Evolutionary conservation across 345 rosid species (phyloP).

Genomic region (Pugionium cornutum): DNA sequence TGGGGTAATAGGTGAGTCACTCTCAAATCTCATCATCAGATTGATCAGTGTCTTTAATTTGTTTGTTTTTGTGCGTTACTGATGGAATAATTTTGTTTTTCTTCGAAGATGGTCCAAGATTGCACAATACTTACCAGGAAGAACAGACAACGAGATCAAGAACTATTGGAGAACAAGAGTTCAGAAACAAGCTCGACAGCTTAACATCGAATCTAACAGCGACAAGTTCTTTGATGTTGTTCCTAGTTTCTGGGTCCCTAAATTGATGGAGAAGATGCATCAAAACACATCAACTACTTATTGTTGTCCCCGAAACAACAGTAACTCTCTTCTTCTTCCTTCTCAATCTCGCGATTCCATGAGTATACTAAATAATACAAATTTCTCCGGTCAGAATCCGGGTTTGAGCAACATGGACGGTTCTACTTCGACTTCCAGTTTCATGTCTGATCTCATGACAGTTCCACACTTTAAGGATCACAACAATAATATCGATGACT

Average conservation of each 20-base stretch:
- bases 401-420: slow-evolving; percentile 29
- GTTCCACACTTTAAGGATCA: slow-evolving; percentile 41
- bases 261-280: slow-evolving; percentile 69
- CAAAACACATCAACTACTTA: slow-evolving; percentile 40
- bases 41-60: neutral
- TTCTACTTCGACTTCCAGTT: slow-evolving; percentile 28
- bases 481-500: slow-evolving; percentile 27
- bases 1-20: slow-evolving; percentile 79
- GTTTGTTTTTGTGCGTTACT: no score
- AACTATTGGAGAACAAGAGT: slow-evolving; percentile 97
- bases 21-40: slow-evolving; percentile 1
- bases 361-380: slow-evolving; percentile 14
- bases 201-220: slow-evolving; percentile 77
- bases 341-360: slow-evolving; percentile 27
- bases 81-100: neutral
- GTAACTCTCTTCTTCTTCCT: slow-evolving; percentile 31
- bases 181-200: slow-evolving; percentile 83
- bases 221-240: slow-evolving; percentile 65
- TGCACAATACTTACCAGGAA: slow-evolving; percentile 86
- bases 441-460: slow-evolving; percentile 41
- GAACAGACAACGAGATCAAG: slow-evolving; percentile 94
- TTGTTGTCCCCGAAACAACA: slow-evolving; percentile 27
- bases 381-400: slow-evolving; percentile 5
- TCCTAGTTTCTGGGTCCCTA: slow-evolving; percentile 70
- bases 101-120: slow-evolving; percentile 78